Percentiles rank a stretch among this genome's conserved stretches.
These are phyloP conservation scores for Kitagawia praeruptora DNA, from an alignment of 129 eudicot species.

Conservation along the genomic window DNA sequence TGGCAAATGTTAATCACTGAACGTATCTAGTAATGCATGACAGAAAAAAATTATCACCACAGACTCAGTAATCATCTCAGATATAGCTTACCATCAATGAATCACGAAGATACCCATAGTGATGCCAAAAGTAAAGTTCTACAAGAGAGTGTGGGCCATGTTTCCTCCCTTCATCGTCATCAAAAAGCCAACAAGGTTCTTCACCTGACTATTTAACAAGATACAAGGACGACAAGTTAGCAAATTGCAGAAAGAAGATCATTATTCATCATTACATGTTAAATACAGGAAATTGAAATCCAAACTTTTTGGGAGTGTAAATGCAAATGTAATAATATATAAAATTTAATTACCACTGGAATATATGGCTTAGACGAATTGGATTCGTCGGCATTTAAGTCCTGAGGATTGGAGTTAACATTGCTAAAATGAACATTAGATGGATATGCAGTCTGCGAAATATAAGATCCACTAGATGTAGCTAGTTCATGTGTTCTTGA, in stretches of 20 bases:
- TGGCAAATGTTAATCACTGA: neutral
- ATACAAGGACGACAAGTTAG: neutral
- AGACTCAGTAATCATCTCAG: neutral
- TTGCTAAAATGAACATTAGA: slow-evolving; percentile 4
- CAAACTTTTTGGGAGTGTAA: neutral
- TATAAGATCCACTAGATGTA: slow-evolving; percentile 11
- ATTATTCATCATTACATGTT: neutral
- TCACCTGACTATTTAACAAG: slow-evolving; percentile 40
- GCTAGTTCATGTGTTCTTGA: slow-evolving; percentile 10
- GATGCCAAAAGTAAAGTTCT: slow-evolving; percentile 85
- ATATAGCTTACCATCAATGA: slow-evolving; percentile 59
- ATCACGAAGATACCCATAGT: slow-evolving; percentile 58
- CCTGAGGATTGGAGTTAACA: slow-evolving; percentile 27
- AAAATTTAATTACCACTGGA: slow-evolving; percentile 30
- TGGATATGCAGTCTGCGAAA: slow-evolving; percentile 8
- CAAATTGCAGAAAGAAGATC: neutral
- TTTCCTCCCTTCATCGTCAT: slow-evolving; percentile 64
- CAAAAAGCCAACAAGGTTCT: slow-evolving; percentile 72
- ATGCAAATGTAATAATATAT: neutral
- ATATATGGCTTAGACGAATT: slow-evolving; percentile 17
- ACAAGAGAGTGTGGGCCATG: slow-evolving; percentile 87
- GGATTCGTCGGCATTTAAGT: slow-evolving; percentile 19
- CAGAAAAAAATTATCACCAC: neutral
- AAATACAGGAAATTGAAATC: neutral
- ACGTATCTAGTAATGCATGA: neutral